Conservation (phyloP, 2,329 filamentous ascomycete species). For the Colletotrichum chlorophyti region DNA sequence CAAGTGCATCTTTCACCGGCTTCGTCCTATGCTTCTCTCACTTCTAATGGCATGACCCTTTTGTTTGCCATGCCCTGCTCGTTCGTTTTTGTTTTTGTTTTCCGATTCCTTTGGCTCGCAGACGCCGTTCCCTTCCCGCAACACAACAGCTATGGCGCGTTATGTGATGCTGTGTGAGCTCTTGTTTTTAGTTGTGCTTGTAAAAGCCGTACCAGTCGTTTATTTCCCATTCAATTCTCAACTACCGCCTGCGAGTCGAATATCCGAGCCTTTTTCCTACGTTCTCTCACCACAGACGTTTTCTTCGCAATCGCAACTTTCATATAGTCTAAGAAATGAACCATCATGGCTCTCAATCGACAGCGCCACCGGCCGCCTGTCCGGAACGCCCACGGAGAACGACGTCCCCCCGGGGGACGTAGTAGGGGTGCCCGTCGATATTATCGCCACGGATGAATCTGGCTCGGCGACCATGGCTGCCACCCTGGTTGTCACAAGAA, state of each 20-base stretch:
- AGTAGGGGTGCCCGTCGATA: slow-evolving; percentile 65
- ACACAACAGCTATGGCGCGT: slow-evolving; percentile 37
- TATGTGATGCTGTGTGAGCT: slow-evolving; percentile 34
- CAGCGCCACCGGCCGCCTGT: slow-evolving; percentile 67
- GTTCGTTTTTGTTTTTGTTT: slow-evolving; percentile 27
- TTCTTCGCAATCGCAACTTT: slow-evolving; percentile 62
- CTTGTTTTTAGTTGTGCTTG: slow-evolving; percentile 38
- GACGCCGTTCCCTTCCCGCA: slow-evolving; percentile 15
- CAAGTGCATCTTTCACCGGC: slow-evolving; percentile 5
- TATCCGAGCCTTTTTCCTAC: slow-evolving; percentile 72
- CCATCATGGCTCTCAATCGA: slow-evolving; percentile 81
- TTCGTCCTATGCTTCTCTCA: slow-evolving; percentile 8
- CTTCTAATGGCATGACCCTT: slow-evolving; percentile 17
- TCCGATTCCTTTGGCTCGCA: slow-evolving; percentile 25
- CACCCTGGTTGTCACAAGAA: slow-evolving; percentile 73
- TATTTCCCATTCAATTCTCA: slow-evolving; percentile 85
- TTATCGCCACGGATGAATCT: slow-evolving; percentile 73
- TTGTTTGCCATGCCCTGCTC: slow-evolving; percentile 11
- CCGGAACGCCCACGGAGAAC: slow-evolving; percentile 68
- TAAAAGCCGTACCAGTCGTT: slow-evolving; percentile 48
- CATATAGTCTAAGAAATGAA: slow-evolving; percentile 70
- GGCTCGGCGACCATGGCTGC: slow-evolving; percentile 70
- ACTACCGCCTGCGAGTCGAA: slow-evolving; percentile 78
- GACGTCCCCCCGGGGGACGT: slow-evolving; percentile 57
- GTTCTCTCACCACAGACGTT: slow-evolving; percentile 79